These are phyloP conservation scores for Avena insularis DNA, from an alignment of 176 grass and related monocot genomes.

Conservation along the genomic window DNA sequence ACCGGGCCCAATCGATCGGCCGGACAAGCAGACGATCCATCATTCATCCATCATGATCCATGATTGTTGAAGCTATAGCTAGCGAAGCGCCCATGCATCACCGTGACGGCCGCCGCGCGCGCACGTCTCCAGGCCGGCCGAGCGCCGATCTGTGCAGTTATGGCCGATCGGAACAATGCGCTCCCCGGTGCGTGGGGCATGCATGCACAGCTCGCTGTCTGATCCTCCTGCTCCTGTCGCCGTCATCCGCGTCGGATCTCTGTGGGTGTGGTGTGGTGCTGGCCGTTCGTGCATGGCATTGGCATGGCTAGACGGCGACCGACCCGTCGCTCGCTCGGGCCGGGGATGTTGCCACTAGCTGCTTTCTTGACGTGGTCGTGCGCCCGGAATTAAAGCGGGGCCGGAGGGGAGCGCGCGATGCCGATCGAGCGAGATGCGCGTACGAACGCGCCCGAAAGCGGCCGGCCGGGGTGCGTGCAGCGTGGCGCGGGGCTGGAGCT, in stretches of 20 bases:
- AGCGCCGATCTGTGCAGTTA: background rate
- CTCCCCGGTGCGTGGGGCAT: background rate
- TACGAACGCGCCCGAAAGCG: constrained; percentile 5
- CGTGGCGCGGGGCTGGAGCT: background rate
- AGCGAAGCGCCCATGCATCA: no score
- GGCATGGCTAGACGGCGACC: background rate
- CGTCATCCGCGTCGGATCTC: constrained; percentile 7
- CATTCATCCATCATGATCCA: no score
- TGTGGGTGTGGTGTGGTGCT: background rate
- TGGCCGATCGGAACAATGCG: background rate
- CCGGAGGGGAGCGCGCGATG: background rate
- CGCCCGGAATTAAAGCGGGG: background rate
- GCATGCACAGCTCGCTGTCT: background rate
- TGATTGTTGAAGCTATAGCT: no score
- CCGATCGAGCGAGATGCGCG: background rate
- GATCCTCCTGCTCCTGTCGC: background rate
- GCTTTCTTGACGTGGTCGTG: constrained; percentile 6
- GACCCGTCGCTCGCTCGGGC: background rate
- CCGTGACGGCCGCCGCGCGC: background rate
- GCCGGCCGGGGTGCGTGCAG: background rate
- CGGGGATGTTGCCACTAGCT: background rate
- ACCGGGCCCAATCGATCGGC: background rate
- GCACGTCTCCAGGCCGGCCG: background rate
- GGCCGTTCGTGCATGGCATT: background rate
- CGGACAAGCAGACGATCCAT: no score